Percentiles rank a stretch among this genome's conserved stretches.
phyloP scores from a whole-genome alignment of 306 rosid species.

The Acmispon strigosus region DNA sequence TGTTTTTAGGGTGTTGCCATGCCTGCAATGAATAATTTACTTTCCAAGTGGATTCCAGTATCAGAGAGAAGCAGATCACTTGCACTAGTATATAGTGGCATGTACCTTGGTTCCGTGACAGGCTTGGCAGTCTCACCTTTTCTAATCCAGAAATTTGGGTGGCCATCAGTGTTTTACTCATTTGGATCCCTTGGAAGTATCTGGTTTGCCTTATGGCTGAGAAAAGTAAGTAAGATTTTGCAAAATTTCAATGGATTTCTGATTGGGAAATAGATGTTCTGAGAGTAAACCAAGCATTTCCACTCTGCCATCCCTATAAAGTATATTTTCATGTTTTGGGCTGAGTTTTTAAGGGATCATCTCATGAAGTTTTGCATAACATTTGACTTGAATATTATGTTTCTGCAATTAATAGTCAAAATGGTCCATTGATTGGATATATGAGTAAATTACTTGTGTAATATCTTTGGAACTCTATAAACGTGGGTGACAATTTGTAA shows the following conservation, averaged over 20 bases:
- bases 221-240: constrained; percentile 48
- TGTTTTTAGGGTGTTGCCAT: constrained; percentile 92
- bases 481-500: not conserved
- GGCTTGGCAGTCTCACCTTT: constrained; percentile 83
- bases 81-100: constrained; percentile 91
- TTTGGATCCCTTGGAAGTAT: constrained; percentile 97
- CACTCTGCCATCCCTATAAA: not conserved
- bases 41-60: constrained; percentile 94
- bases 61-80: constrained; percentile 98
- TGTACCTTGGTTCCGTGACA: constrained; percentile 96
- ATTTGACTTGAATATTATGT: not conserved
- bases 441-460: not conserved
- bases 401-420: not conserved
- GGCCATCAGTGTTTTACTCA: constrained; percentile 94
- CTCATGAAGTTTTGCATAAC: constrained; percentile 8
- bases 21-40: constrained; percentile 97
- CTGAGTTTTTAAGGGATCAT: constrained; percentile 1
- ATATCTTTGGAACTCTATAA: not conserved
- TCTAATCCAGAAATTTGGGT: constrained; percentile 74
- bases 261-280: not conserved
- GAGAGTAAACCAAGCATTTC: constrained; percentile 4
- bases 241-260: constrained; percentile 10
- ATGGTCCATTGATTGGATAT: not conserved
- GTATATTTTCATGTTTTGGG: constrained; percentile 9
- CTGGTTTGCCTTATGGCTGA: constrained; percentile 87